Evolutionary conservation across 345 rosid genomes (phyloP), one percentile per base, ranked within the genome.

Genomic region (Cardiospermum halicacabum): DNA sequence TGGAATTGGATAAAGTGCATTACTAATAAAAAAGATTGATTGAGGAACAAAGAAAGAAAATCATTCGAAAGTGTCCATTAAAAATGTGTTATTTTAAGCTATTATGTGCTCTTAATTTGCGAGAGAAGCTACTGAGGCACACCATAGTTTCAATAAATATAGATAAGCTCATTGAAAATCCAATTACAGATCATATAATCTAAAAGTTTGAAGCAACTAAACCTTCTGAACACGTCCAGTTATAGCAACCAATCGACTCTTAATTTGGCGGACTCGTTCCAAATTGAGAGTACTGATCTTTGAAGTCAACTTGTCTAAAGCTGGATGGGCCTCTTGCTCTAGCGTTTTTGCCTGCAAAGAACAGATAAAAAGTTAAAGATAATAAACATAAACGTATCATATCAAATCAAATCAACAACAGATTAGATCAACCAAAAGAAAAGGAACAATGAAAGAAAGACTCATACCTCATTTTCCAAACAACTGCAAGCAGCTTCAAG

Each of bases 171-270:
- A 47, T 13, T 3, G 24, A 47, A 47, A 47, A 47, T 47, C 7
- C 51, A 16, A 47, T 8, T 18, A 47, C 43, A 25, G 43, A 5
- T 6, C 31, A 27, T 9, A 16, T 19, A 15, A 32, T 58, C 28
- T 24, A 34, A 26, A 22, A 26, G 10, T 12, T 10, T 60, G 26
- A 56, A 21, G 70, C 21, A 48, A 62, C 36, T 54, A 55, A 69
- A 87, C 92, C 89, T 82, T 87, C 60, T 87, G 92, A 62, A 87
- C 92, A 12, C 87, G 83, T 11, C 87, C 89, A 48, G 84, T 84
- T 67, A 87, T 81, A 42, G 87, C 89, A 59, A 84, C 87, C 79
- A 87, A 69, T 15, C 86, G 84, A 55, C 86, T 82, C 77, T 87
- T 87, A 39, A 87, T 82, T 71, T 84, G 92, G 5, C 85, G 83